Base-by-base conservation (phyloP, 179 eudicot genomes). In the Patellifolia procumbens region DNA sequence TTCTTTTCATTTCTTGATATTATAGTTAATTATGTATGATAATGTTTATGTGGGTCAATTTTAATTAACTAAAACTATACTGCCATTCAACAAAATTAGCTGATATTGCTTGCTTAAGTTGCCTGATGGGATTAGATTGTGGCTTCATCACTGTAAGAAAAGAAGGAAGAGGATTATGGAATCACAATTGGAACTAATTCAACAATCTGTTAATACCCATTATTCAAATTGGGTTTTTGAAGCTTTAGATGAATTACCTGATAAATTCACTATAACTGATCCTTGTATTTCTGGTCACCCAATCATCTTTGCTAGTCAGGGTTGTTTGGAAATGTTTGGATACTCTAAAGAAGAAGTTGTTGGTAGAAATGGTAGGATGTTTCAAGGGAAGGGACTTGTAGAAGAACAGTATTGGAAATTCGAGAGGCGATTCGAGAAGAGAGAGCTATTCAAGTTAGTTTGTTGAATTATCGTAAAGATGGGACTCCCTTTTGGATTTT, bases 401-500 rank as follows among this genome's bases (percentile, higher is more conserved):
- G 97, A 76, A 86, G 89, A 67, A 83, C 97, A 42, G 94, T 94
- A 22, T 83, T 91, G 97, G 91, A 85, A 68, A 94, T 92, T 76
- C 78, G 97, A 39, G 96, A 94, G 86, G 98, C 98, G 1, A 86
- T 94, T 79, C 79, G 98, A 24, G 90, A 88, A 43, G 97, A 88
- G 74, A 92, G 85, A 83, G 78, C 35, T 34, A 42, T 91, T 64
- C 89, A 92, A 74, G 70, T 92, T 43, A 88, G 82, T 81, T 66
- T 94, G 77, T 80, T 94, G 88, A 94, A 94, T 83, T 94, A 92
- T 73, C 86, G 86, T 7, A 92, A 88, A 61, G 89, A 94, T 76
- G 97, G 98, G 85, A 86, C 87, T 12, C 93, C 98, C 19, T 88
- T 90, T 87, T 90, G 96, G 97, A 87, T 92, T 86, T 87, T 94